phyloP scores from a whole-genome alignment of 2,329 filamentous ascomycete species.

The Fusarium piperis region DNA sequence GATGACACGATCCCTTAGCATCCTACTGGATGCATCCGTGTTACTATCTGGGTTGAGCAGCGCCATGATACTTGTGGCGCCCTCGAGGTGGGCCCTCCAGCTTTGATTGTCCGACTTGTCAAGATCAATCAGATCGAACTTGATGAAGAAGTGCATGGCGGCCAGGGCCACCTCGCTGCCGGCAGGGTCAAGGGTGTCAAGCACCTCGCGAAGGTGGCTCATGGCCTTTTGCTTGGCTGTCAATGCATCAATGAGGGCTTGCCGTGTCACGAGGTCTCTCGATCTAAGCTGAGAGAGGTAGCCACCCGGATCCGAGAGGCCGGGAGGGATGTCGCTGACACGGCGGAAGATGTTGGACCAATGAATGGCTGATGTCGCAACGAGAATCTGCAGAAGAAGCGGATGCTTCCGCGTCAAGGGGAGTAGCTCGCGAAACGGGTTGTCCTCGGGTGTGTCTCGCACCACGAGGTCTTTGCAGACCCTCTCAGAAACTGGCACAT shows the following conservation, averaged over 20 bases:
- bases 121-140: conserved; percentile 61
- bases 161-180: conserved; percentile 59
- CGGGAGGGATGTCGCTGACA: conserved; percentile 44
- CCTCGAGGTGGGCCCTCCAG: conserved; percentile 59
- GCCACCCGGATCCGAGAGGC: conserved; percentile 48
- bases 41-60: conserved; percentile 46
- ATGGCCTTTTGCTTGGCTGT: conserved; percentile 59
- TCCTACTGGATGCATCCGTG: conserved; percentile 44
- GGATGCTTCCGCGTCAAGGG: conserved; percentile 57
- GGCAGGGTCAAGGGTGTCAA: conserved; percentile 51
- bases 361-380: conserved; percentile 61
- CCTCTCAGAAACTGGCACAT: conserved; percentile 53
- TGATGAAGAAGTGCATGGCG: conserved; percentile 61
- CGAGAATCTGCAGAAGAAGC: conserved; percentile 58
- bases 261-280: conserved; percentile 50
- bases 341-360: conserved; percentile 56
- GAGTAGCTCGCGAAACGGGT: conserved; percentile 60
- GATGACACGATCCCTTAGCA: conserved; percentile 57
- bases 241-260: conserved; percentile 58
- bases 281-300: conserved; percentile 50
- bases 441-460: conserved; percentile 56
- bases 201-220: conserved; percentile 52
- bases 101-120: conserved; percentile 52
- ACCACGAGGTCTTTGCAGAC: conserved; percentile 65
- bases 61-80: conserved; percentile 55